Base-by-base conservation (phyloP, 2,329 filamentous ascomycete species). In the Cladosporium phlei region DNA sequence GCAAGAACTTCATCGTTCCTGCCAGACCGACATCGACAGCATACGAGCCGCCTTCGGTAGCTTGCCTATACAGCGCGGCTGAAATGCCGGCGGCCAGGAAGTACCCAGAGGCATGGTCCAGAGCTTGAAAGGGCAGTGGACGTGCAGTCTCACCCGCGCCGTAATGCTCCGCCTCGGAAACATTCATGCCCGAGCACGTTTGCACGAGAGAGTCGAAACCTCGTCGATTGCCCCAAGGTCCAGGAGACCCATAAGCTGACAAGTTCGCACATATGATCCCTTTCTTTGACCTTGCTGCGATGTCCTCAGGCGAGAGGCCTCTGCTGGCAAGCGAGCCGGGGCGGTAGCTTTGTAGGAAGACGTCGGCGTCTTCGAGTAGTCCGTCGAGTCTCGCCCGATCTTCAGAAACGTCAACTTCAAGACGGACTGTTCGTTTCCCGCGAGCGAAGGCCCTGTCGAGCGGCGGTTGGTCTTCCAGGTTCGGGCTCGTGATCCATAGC, bases 171-270 rank as follows among this genome's bases (percentile, higher is more conserved):
- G 76, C 77, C 54, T 81, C 77, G 0, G 73, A 74, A 1, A 76
- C 65, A 34, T 80, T 80, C 59, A 80, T 70, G 0, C 77, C 78
- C 0, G 73, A 71, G 46, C 71, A 76, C 6, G 76, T 76, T 58
- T 81, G 77, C 0, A 77, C 71, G 3, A 76, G 64, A 0, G 75
- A 78, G 52, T 80, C 78, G 45, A 77, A 80, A 0, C 78, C 77
- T 2, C 78, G 65, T 2, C 70, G 62, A 0, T 55, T 47, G 0
- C 58, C 52, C 73, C 73, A 77, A 0, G 73, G 73, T 0, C 76
- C 75, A 0, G 60, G 46, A 0, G 69, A 65, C 0, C 75, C 76
- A 48, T 74, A 81, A 0, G 78, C 76, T 1, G 74, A 77, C 17
- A 81, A 53, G 39, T 69, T 78, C 2, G 75, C 77, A 5, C 69